Evolutionary conservation across 2,329 filamentous ascomycete species (phyloP).

Genomic region (Magnaporthales sp.): DNA sequence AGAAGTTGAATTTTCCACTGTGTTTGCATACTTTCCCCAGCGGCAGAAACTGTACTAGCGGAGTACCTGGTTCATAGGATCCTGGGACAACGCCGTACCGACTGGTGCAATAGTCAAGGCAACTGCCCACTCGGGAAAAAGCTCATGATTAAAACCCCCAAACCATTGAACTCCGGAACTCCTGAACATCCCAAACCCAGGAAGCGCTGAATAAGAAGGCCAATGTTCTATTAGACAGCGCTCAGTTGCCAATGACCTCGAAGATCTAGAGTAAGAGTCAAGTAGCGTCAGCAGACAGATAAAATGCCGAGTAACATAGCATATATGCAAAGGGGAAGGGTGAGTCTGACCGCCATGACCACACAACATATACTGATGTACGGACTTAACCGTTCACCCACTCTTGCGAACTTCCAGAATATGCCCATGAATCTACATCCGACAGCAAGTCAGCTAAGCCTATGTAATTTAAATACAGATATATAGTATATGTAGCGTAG

Average conservation of each 20-base stretch:
- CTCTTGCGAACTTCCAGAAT: constrained; percentile 91
- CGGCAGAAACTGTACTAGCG: not conserved
- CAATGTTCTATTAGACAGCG: not conserved
- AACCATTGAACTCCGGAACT: not conserved
- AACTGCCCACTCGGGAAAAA: not conserved
- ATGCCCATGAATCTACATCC: constrained; percentile 63
- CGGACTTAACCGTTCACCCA: constrained; percentile 88
- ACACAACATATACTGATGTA: constrained; percentile 94
- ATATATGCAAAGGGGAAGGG: not conserved
- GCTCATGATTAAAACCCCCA: not conserved
- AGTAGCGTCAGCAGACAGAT: constrained; percentile 3
- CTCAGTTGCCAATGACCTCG: constrained; percentile 10
- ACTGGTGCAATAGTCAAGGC: not conserved
- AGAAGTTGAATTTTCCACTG: not conserved
- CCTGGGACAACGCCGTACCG: not conserved
- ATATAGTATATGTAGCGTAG: not conserved
- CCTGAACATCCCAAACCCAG: not conserved
- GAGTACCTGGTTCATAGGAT: not conserved
- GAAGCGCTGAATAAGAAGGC: not conserved
- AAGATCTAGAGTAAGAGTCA: constrained; percentile 7
- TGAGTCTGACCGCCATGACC: constrained; percentile 67
- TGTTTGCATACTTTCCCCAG: not conserved
- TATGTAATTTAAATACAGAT: not conserved
- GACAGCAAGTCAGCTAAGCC: not conserved
- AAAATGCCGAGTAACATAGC: not conserved